Conservation (phyloP, 2,329 filamentous ascomycete genomes). For the Aspergillus aculeatus region DNA sequence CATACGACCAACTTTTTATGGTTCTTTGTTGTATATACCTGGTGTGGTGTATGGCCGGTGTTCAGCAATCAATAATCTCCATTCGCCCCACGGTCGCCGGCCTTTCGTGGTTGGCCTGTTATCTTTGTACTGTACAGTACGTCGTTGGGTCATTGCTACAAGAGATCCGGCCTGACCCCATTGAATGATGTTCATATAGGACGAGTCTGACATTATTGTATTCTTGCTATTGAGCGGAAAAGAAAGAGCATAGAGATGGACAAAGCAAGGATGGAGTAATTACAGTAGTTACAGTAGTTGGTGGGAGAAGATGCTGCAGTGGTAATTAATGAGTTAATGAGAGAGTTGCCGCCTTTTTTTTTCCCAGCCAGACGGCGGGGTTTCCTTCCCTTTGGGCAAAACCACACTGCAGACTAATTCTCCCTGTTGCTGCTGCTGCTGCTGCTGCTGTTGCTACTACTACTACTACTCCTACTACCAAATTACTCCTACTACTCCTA, state of each 20-base stretch:
- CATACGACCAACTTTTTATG: too few relatives aligned
- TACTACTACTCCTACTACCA: background rate
- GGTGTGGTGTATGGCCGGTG: too few relatives aligned
- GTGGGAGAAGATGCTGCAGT: background rate
- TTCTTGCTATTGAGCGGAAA: too few relatives aligned
- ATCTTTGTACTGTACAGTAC: background rate
- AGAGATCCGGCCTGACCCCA: too few relatives aligned
- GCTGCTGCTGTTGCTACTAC: background rate
- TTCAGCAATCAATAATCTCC: too few relatives aligned
- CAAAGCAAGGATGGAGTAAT: too few relatives aligned
- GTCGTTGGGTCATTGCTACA: too few relatives aligned
- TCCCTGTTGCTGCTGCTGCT: background rate
- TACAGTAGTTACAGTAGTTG: background rate
- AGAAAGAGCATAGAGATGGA: too few relatives aligned
- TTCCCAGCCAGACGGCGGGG: conserved; percentile 22
- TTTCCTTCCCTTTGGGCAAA: conserved; percentile 10
- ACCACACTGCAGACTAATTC: background rate
- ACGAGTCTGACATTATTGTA: too few relatives aligned
- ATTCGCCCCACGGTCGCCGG: too few relatives aligned
- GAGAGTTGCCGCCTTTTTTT: conserved; percentile 16
- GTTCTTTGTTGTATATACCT: too few relatives aligned
- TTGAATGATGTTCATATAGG: too few relatives aligned
- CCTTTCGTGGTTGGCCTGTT: background rate
- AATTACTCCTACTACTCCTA: background rate
- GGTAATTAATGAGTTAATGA: conserved; percentile 5